Evolutionary conservation across 2,329 filamentous ascomycete species (phyloP), one percentile per base, ranked within the genome.

Genomic region (Clarireedia homoeocarpa): DNA sequence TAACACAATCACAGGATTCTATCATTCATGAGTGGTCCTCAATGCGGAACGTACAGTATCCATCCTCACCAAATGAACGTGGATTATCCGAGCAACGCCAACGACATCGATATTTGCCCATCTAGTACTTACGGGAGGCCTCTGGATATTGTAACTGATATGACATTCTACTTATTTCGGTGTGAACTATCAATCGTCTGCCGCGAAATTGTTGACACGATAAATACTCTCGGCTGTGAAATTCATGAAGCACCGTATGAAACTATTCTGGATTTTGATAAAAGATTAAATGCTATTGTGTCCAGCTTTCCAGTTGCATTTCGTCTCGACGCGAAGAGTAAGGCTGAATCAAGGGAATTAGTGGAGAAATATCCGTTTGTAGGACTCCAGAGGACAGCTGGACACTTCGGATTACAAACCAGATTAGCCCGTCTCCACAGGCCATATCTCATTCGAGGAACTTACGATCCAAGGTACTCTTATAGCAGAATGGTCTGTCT

Each of bases 151-250:
- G 27, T 48, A 6, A 74, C 72, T 0, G 62, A 67, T 14, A 72
- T 73, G 68, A 71, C 71, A 1, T 74, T 73, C 52, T 69, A 65
- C 30, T 62, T 72, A 1, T 69, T 72, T 30, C 61, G 70, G 27
- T 65, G 70, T 40, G 66, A 65, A 9, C 59, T 73, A 2, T 67
- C 68, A 4, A 67, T 70, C 17, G 60, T 74, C 6, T 72, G 69
- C 26, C 70, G 71, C 17, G 66, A 67, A 46, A 62, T 72, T 15
- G 69, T 68, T 15, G 72, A 74, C 55, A 63, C 63, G 7, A 63
- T 65, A 12, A 65, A 69, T 17, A 61, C 70, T 5, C 55, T 53
- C n/a, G 58, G 58, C 3, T 60, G 52, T 20, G 59, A 63, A 30
- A 26, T 60, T 39, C 44, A 65, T 26, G 58, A 62, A 14, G 44